Evolutionary conservation across 192 early-diverging fungal species (phyloP), one percentile per base, ranked within the genome.

Genomic region (Coemansia nantahalensis): DNA sequence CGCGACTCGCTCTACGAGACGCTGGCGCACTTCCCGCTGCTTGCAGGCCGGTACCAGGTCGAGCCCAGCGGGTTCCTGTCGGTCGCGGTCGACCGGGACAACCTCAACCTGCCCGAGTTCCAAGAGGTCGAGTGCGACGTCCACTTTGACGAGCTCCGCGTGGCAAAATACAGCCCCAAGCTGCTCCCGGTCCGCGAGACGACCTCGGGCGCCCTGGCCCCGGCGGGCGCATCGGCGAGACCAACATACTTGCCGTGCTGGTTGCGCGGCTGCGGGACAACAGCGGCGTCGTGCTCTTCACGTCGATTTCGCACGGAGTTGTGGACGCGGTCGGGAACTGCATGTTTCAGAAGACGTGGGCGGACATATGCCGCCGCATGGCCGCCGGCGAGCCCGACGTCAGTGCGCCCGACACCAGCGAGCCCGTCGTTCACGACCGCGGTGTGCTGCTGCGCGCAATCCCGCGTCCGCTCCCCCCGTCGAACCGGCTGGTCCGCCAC

Each of bases 341-440:
- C 19, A 35, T 8, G 32, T 60, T 67, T 51, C 51, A 55, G 8
- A 37, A 23, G 13, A 52, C 24, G 0, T 67, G 65, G 65, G 56
- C 56, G n/a, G 15, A 24, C 1, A 28, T 46, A 16, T 55, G 46
- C 28, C 37, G 26, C 0, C 5, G 15, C 8, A 6, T 56, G 4
- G 22, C 0, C 1, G 19, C 3, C n/a, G 44, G 17, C 7, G 34
- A 3, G 1, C 14, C 21, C 4, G n/a, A n/a, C n/a, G n/a, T n/a
- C n/a, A n/a, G n/a, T n/a, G n/a, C n/a, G n/a, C n/a, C n/a, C n/a
- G n/a, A n/a, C n/a, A n/a, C n/a, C n/a, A n/a, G n/a, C n/a, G n/a
- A n/a, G 15, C 7, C 19, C 5, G 15, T 12, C 16, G 34, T 4
- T 7, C 23, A 46, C 19, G 42, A 45, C 26, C 48, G 62, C 0